These are phyloP conservation scores for Aspergillus japonicus DNA, from an alignment of 2,329 filamentous ascomycete species.

Conservation along the genomic window DNA sequence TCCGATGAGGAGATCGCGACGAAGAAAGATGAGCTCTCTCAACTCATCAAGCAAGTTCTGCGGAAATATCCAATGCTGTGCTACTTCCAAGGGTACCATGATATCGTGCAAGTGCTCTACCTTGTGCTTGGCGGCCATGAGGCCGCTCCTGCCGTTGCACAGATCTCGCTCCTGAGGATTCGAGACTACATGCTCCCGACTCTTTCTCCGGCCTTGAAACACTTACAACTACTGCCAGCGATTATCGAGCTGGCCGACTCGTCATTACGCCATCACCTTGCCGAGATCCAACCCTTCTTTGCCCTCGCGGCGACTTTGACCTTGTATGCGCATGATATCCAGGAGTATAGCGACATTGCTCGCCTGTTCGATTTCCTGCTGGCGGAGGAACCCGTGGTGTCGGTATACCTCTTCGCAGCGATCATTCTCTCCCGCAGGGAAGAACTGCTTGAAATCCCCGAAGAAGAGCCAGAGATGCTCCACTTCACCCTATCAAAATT, in stretches of 20 bases:
- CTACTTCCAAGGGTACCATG: constrained; percentile 98
- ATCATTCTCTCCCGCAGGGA: constrained; percentile 77
- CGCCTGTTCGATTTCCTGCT: constrained; percentile 90
- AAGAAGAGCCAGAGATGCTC: constrained; percentile 87
- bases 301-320: constrained; percentile 91
- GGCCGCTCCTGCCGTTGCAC: constrained; percentile 65
- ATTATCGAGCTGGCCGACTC: constrained; percentile 73
- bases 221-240: constrained; percentile 82
- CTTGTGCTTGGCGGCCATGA: constrained; percentile 70
- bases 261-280: constrained; percentile 70
- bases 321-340: constrained; percentile 94
- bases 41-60: constrained; percentile 77
- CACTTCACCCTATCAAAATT: constrained; percentile 85
- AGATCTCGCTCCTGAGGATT: constrained; percentile 86
- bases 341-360: constrained; percentile 82
- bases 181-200: constrained; percentile 97
- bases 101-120: constrained; percentile 94
- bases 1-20: constrained; percentile 65
- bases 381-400: constrained; percentile 81
- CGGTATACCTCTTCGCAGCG: constrained; percentile 87
- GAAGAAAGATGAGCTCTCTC: constrained; percentile 74
- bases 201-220: constrained; percentile 74
- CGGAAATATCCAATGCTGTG: constrained; percentile 78
- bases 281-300: constrained; percentile 80
- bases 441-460: constrained; percentile 80